phyloP scores from a whole-genome alignment of 148 eudicot genomes.

The Rhododendron mucronatum region DNA sequence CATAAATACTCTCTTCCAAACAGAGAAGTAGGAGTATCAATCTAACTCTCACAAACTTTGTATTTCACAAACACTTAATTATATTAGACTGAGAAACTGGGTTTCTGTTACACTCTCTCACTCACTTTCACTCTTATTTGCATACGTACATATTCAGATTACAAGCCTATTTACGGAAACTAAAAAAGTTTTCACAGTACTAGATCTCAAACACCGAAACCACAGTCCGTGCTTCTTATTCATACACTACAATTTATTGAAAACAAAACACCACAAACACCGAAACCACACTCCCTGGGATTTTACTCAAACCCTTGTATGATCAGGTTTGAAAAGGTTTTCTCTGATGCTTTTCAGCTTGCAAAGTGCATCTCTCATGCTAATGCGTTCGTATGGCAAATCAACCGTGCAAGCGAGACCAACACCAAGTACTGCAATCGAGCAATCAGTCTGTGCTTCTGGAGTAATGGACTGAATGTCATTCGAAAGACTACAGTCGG shows the following conservation, averaged over 20 bases:
- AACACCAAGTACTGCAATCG: constrained; percentile 28
- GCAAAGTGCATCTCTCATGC: constrained; percentile 40
- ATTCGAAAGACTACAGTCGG: background rate
- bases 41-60: too few species aligned
- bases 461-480: background rate
- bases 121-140: too few species aligned
- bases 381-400: constrained; percentile 38
- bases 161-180: too few species aligned
- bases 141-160: too few species aligned
- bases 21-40: too few species aligned
- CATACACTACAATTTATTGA: background rate
- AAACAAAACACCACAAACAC: background rate
- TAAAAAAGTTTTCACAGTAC: too few species aligned
- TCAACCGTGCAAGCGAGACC: constrained; percentile 44
- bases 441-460: constrained; percentile 14
- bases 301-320: background rate
- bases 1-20: too few species aligned
- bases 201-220: too few species aligned
- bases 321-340: constrained; percentile 7
- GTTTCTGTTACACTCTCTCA: too few species aligned
- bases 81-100: too few species aligned
- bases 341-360: constrained; percentile 30
- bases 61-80: too few species aligned
- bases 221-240: background rate
- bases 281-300: background rate